Base-by-base conservation (phyloP, 164 flowering plant genomes). In the Buxus sempervirens region DNA sequence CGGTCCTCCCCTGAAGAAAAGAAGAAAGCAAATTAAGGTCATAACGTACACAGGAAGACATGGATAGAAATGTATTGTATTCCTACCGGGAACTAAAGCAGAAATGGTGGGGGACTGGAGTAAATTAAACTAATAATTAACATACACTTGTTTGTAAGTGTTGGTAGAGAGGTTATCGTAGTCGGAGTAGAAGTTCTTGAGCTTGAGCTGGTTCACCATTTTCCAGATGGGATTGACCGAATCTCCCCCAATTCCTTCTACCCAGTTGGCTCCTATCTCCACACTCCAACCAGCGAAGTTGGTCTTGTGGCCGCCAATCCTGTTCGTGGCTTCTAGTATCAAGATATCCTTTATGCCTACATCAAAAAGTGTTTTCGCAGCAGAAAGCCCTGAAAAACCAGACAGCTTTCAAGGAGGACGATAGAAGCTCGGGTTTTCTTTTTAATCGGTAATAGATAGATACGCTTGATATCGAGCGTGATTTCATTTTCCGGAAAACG, bases 211-310 rank as follows among this genome's bases (percentile, higher is more conserved):
- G 45, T 72, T 67, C 55, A 73, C 72, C 60, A 77, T 74, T n/a
- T 67, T 65, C 68, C 61, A 74, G 24, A 74, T 62, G 16, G 73
- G 77, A 22, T 70, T 74, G 22, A 18, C 55, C 20, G 69, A 27
- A 65, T 65, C 19, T 54, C 77, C 73, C 25, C 66, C 73, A 41
- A 61, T 67, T 54, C 70, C 73, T 60, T 70, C 67, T 7, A 74
- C 70, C 77, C 73, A 74, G 42, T 74, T 74, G 6, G 73, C 77
- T 15, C 73, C 73, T 58, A 65, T 58, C 60, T 74, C 77, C 36
- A 74, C 63, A 13, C 70, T 60, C 4, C 60, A 9, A 0, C 77
- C 73, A n/a, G 70, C 77, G 36, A 74, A 74, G 18, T 65, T 45
- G 15, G 69, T 58, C 38, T 74, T 70, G 9, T 45, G 13, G 25